These are phyloP conservation scores for Botryotinia convoluta DNA, from an alignment of 2,329 filamentous ascomycete species.

Conservation along the genomic window DNA sequence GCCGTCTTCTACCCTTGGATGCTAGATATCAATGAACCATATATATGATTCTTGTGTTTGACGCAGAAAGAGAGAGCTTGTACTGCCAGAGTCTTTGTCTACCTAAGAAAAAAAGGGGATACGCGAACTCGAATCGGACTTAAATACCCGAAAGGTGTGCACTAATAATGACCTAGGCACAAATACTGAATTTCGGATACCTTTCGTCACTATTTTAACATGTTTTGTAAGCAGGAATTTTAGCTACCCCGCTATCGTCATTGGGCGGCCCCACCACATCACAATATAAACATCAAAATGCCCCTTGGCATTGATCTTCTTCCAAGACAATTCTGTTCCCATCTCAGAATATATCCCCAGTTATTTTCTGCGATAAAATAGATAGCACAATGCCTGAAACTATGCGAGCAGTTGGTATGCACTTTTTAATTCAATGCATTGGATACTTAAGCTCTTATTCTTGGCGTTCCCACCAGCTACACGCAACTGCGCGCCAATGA, in stretches of 20 bases:
- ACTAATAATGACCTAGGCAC: neutral
- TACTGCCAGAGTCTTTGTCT: neutral
- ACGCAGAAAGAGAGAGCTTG: neutral
- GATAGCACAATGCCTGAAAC: conserved; percentile 27
- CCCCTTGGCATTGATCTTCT: neutral
- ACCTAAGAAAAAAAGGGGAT: neutral
- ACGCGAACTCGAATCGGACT: neutral
- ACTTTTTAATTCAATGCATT: neutral
- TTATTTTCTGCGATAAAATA: neutral
- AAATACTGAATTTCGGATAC: neutral
- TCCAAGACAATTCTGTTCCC: neutral
- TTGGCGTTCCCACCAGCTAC: neutral
- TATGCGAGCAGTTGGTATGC: conserved; percentile 37
- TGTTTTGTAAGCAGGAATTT: conserved; percentile 20
- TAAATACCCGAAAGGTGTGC: neutral
- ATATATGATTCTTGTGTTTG: neutral
- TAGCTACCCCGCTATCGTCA: conserved; percentile 25
- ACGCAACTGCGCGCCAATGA: neutral
- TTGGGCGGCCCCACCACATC: conserved; percentile 9
- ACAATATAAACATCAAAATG: neutral
- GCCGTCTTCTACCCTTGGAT: neutral
- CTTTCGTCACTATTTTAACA: neutral
- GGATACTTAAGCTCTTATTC: neutral
- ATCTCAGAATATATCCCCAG: neutral
- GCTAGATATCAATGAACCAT: neutral